Base-by-base conservation (phyloP, 2,329 filamentous ascomycete species). In the Arthrinium phaeospermum region DNA sequence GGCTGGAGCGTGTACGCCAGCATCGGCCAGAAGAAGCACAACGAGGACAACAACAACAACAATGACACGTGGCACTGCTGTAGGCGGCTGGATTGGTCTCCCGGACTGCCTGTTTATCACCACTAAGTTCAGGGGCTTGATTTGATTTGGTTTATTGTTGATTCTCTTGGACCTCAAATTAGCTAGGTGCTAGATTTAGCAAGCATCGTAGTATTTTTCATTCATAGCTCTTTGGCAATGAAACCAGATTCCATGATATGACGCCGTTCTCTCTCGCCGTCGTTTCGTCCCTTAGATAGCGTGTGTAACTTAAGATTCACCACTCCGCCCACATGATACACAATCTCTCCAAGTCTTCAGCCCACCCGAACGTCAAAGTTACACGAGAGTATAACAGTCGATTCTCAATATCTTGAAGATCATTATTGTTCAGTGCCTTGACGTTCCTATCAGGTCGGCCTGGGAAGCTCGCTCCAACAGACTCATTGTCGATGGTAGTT, bases 361-460 rank as follows among this genome's bases (percentile, higher is more conserved):
- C 83, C 86, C 89, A 88, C 0, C 87, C 89, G 77, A 91, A 89
- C 6, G 86, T 83, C 75, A 91, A 74, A 22, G 86, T 89, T 12
- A 90, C 76, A 22, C 89, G 83, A 68, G 88, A 79, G 74, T 86
- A 90, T 19, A 86, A 70, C 68, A 91, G 76, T 4, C 86, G 81
- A 74, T 87, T 84, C 75, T 91, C 87, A 6, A 91, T 77, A 61
- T 83, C 82, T 71, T 81, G 81, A n/a, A 90, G 73, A 24, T 82
- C 81, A 16, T 86, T 82, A 0, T 78, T 72, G 16, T 80, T 79
- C 70, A 83, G 77, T 6, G 51, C 30, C 4, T 76, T 80, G 16
- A 90, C 75, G 67, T 86, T 83, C 22, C 82, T 77, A 2, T 83
- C 78, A 0, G 80, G 81, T 45, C 86, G 78, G 4, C 86, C 86